Evolutionary conservation across 1,284 basidiomycete genomes (phyloP).

Genomic region (Ganoderma leucocontextum): DNA sequence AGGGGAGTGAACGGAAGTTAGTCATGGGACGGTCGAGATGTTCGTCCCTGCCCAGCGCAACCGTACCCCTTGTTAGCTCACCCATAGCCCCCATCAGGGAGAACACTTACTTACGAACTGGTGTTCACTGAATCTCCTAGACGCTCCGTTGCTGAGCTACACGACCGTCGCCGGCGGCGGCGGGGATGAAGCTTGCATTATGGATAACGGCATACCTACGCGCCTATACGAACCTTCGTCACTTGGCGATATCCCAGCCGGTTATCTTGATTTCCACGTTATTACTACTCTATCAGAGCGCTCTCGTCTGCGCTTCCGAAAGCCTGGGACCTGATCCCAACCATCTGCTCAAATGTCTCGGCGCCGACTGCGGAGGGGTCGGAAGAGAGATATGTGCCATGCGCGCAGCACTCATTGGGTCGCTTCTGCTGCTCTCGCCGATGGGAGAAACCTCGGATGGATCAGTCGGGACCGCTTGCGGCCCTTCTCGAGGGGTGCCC

Average conservation of each 20-base stretch:
- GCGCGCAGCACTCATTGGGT: constrained; percentile 20
- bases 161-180: background rate
- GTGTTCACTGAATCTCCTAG: background rate
- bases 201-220: background rate
- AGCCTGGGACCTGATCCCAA: background rate
- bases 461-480: constrained; percentile 16
- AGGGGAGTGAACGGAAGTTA: background rate
- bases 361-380: background rate
- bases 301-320: constrained; percentile 2
- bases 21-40: background rate
- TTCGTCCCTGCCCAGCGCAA: background rate
- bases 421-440: constrained; percentile 17
- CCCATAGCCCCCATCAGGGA: background rate
- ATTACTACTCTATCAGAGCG: constrained; percentile 10
- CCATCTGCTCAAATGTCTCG: background rate
- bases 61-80: background rate
- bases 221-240: background rate
- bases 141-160: background rate
- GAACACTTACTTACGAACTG: background rate
- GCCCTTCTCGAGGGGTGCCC: constrained; percentile 4
- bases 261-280: constrained; percentile 1
- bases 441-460: constrained; percentile 16
- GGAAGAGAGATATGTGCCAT: constrained; percentile 18
- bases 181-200: background rate
- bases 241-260: background rate